phyloP scores from a whole-genome alignment of 768 basidiomycete genomes.

The Lentinula guzmanii region DNA sequence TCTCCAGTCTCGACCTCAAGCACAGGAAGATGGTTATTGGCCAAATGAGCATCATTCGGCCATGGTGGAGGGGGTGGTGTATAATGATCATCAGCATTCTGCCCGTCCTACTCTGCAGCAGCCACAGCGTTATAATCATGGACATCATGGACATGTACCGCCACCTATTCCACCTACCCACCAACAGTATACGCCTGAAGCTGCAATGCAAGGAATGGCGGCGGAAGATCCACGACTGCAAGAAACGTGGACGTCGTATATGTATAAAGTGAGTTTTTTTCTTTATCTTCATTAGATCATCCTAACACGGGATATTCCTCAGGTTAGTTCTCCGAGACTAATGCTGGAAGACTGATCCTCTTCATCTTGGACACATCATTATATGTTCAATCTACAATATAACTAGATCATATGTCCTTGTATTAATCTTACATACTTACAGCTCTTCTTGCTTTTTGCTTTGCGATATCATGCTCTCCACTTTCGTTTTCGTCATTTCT shows the following conservation, averaged over 20 bases:
- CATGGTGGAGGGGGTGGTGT: not conserved
- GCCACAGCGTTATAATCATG: not conserved
- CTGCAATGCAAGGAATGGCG: slow-evolving; percentile 38
- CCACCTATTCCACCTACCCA: slow-evolving; percentile 13
- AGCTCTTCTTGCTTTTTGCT: not conserved
- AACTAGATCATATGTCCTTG: not conserved
- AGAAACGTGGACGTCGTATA: slow-evolving; percentile 69
- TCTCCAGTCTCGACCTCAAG: slow-evolving; percentile 3
- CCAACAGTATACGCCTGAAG: slow-evolving; percentile 42
- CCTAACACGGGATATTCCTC: not conserved
- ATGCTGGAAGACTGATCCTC: slow-evolving; percentile 30
- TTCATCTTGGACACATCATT: not conserved
- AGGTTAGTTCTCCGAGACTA: slow-evolving; percentile 39
- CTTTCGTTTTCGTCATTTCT: not conserved
- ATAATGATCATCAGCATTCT: not conserved
- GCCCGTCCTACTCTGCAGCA: not conserved
- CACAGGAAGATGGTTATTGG: not conserved
- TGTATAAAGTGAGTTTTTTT: slow-evolving; percentile 40
- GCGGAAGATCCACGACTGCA: slow-evolving; percentile 52
- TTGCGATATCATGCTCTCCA: not conserved
- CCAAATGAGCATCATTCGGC: not conserved
- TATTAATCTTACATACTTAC: not conserved
- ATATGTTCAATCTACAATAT: not conserved
- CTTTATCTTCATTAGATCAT: not conserved
- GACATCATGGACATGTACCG: slow-evolving; percentile 5